Conservation (phyloP, 176 grass and related monocot species). For the Oryza brachyantha region DNA sequence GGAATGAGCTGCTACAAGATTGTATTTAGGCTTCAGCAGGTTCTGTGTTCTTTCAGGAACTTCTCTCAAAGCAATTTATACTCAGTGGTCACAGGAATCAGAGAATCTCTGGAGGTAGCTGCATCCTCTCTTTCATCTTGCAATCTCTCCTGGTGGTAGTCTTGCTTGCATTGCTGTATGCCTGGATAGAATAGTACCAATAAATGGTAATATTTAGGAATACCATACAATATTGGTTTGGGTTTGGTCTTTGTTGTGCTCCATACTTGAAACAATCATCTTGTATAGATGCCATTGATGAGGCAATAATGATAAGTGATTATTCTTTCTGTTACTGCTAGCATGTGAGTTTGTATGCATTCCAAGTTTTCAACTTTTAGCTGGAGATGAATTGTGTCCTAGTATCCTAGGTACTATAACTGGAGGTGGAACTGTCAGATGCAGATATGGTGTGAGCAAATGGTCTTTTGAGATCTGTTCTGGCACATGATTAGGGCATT, state of each 20-base stretch:
- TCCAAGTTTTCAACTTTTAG: neutral
- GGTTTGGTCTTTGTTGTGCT: constrained; percentile 30
- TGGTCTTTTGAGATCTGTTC: neutral
- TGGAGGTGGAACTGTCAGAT: neutral
- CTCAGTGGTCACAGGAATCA: neutral
- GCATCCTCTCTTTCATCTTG: neutral
- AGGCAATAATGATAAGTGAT: constrained; percentile 17
- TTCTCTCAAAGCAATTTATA: neutral
- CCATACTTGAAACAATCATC: constrained; percentile 2
- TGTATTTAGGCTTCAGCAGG: neutral
- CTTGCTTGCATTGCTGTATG: constrained; percentile 18
- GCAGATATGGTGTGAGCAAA: neutral
- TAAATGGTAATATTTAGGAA: constrained; percentile 22
- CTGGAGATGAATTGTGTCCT: neutral
- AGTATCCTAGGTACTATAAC: neutral
- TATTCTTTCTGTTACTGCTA: neutral
- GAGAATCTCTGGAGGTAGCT: neutral
- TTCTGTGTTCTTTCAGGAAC: constrained; percentile 13
- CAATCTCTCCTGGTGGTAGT: constrained; percentile 12
- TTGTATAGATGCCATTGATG: constrained; percentile 35
- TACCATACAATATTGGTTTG: constrained; percentile 14
- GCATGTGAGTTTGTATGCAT: neutral
- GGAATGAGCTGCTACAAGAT: neutral
- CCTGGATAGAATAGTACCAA: constrained; percentile 5
- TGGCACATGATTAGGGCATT: neutral